Evolutionary conservation across 2,329 filamentous ascomycete species (phyloP).

Genomic region (Phoma sp.): DNA sequence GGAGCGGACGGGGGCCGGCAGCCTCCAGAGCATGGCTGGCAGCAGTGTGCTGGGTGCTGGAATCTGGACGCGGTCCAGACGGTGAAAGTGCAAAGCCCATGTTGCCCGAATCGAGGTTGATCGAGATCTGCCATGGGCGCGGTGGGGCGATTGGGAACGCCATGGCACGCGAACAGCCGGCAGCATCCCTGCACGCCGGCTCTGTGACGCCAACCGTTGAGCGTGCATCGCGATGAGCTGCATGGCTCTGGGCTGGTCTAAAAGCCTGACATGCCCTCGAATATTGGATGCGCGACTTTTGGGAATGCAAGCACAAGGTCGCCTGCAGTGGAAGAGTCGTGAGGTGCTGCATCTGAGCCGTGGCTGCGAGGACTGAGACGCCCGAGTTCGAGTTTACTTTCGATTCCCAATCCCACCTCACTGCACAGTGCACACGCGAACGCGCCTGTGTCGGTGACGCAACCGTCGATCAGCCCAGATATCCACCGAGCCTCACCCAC

Average conservation of each 20-base stretch:
- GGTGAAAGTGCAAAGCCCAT: neutral
- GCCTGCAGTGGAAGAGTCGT: neutral
- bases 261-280: neutral
- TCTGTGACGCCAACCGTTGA: neutral
- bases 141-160: neutral
- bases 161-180: neutral
- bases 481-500: neutral
- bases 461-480: neutral
- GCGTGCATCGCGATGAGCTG: neutral
- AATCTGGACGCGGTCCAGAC: neutral
- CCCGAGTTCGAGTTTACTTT: too few relatives aligned
- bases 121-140: constrained; percentile 3
- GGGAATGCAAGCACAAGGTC: neutral
- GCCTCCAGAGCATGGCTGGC: constrained; percentile 29
- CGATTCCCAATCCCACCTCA: too few relatives aligned
- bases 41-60: neutral
- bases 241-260: neutral
- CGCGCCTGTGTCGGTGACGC: constrained; percentile 7
- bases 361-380: too few relatives aligned
- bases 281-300: neutral
- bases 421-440: too few relatives aligned
- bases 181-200: neutral
- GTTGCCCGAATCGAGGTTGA: neutral
- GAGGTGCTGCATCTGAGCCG: neutral
- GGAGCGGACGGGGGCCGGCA: constrained; percentile 31